phyloP scores from a whole-genome alignment of 805 yeast genomes.

The Helenozyma baotianmanensis region DNA sequence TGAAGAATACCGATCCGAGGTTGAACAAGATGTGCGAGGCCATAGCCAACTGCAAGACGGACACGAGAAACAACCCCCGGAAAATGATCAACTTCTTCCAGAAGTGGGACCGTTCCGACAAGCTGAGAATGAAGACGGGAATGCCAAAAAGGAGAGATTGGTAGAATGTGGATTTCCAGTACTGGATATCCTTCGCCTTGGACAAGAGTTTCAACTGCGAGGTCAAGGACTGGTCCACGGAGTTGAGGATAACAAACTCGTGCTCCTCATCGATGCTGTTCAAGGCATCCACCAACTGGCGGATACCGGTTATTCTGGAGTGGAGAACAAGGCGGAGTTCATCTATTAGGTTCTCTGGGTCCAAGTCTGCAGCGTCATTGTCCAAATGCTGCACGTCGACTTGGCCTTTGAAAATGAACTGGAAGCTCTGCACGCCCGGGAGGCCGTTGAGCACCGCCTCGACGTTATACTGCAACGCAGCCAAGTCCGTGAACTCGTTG shows the following conservation, averaged over 20 bases:
- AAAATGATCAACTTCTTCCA: conserved; percentile 33
- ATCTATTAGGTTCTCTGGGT: conserved; percentile 22
- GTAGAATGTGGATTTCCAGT: conserved; percentile 61
- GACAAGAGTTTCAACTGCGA: conserved; percentile 68
- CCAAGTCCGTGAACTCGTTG: conserved; percentile 21
- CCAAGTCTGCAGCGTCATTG: conserved; percentile 8
- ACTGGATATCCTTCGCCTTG: conserved; percentile 63
- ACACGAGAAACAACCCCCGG: conserved; percentile 63
- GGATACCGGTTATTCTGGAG: conserved; percentile 51
- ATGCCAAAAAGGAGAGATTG: conserved; percentile 52
- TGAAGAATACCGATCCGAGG: conserved; percentile 65
- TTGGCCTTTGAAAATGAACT: conserved; percentile 20
- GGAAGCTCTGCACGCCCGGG: conserved; percentile 25
- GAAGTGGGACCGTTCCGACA: conserved; percentile 37
- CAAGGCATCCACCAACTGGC: conserved; percentile 50
- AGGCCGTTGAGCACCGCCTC: conserved; percentile 35
- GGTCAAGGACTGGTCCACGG: conserved; percentile 49
- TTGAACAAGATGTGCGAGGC: conserved; percentile 59
- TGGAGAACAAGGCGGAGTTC: conserved; percentile 47
- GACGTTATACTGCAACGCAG: conserved; percentile 31
- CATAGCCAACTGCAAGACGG: conserved; percentile 54
- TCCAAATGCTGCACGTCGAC: conserved; percentile 13
- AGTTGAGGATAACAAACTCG: conserved; percentile 43
- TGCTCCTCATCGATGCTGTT: conserved; percentile 49
- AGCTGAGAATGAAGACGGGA: conserved; percentile 53